Evolutionary conservation across 768 basidiomycete genomes (phyloP).

Genomic region (Termitomyces sp.): DNA sequence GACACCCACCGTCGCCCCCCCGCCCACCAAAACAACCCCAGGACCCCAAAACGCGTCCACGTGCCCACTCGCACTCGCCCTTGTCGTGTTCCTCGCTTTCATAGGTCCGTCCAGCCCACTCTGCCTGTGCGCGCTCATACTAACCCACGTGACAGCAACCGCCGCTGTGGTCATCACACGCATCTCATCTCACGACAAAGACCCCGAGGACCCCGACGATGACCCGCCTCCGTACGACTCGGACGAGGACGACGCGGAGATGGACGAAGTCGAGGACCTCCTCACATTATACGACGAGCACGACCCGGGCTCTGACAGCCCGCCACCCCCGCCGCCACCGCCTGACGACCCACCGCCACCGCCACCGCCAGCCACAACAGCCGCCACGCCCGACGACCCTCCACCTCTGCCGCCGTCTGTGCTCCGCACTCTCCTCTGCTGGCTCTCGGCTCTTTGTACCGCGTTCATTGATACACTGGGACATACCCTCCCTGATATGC

Average conservation of each 20-base stretch:
- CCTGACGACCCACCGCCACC: neutral
- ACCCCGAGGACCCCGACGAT: no score
- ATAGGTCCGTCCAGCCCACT: no score
- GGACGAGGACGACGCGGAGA: neutral
- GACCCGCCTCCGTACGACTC: neutral
- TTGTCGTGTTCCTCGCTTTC: no score
- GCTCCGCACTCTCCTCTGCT: no score
- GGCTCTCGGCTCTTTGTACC: no score
- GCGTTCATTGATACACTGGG: no score
- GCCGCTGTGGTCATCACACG: no score
- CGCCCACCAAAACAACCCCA: neutral
- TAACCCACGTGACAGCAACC: neutral
- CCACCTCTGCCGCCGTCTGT: neutral
- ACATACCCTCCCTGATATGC: no score
- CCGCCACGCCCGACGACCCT: neutral
- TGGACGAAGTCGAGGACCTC: neutral
- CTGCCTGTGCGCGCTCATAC: no score
- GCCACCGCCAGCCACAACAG: no score
- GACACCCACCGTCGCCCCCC: neutral
- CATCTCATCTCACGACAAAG: neutral
- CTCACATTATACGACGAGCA: neutral
- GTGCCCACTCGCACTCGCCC: neutral
- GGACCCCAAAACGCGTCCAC: neutral
- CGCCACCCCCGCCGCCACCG: no score
- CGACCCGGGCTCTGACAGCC: neutral